Conservation (phyloP, 345 rosid genomes). For the Eucalyptus tenuipes region DNA sequence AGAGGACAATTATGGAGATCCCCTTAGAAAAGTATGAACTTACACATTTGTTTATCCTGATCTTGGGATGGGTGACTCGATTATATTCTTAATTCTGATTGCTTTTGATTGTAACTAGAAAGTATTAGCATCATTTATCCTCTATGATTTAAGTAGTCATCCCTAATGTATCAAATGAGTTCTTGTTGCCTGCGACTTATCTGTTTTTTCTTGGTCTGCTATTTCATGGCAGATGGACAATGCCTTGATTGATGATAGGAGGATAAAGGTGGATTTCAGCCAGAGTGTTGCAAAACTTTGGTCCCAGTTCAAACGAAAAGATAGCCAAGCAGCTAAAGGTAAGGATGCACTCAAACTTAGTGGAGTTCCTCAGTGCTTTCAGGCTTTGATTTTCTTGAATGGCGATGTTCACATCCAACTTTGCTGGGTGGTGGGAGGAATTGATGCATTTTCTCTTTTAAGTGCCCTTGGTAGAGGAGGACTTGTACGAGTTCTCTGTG, state of each 20-base stretch:
- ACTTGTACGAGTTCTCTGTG: not conserved
- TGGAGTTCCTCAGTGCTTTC: not conserved
- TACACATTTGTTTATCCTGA: not conserved
- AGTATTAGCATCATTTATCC: not conserved
- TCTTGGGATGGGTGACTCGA: not conserved
- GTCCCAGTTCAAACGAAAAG: conserved; percentile 65
- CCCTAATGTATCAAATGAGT: not conserved
- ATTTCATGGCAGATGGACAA: conserved; percentile 72
- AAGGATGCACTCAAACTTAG: not conserved
- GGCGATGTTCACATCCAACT: not conserved
- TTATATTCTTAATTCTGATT: not conserved
- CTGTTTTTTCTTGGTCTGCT: not conserved
- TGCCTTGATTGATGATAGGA: conserved; percentile 94
- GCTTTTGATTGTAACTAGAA: not conserved
- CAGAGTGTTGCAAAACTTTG: conserved; percentile 91
- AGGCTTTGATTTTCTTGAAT: not conserved
- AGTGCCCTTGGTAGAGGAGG: not conserved
- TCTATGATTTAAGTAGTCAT: not conserved
- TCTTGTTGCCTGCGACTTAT: not conserved
- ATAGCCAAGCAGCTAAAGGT: conserved; percentile 45
- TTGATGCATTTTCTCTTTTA: not conserved
- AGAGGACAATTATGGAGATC: not conserved
- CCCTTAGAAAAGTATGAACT: not conserved
- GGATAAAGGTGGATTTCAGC: conserved; percentile 96
- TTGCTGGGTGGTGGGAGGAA: not conserved